Evolutionary conservation across 352 stramenopile species (phyloP), one percentile per base, ranked within the genome.

Genomic region (Halophytophthora polymorphica): DNA sequence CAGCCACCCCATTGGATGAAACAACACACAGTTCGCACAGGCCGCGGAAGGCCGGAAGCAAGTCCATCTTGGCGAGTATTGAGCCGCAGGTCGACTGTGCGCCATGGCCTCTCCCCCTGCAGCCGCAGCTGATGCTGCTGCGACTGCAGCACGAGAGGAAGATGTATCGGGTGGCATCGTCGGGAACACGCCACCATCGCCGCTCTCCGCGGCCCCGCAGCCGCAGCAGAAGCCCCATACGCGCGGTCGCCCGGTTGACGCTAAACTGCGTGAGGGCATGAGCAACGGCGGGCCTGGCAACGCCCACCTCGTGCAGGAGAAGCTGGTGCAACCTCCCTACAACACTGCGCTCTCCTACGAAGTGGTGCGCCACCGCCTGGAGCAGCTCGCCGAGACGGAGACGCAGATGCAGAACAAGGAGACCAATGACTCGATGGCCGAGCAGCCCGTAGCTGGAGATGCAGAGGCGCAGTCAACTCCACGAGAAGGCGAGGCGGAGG

Each of bases 281-380:
- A 38, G 53, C 23, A 29, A 54, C 40, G 41, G 47, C 37, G 40
- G 40, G 25, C 25, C 25, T 8, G 53, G 47, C 25, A 61, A 60
- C 21, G 64, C 51, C 17, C 42, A 45, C 18, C 46, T 60, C 21
- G 53, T 69, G 23, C 63, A 63, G 46, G 59, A 72, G n/a, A 34
- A 59, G 33, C 48, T 72, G 18, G 59, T 41, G 15, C 38, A 25
- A 17, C 18, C 33, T 21, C 42, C 35, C 10, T 51, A 67, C 42
- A 67, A 48, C 14, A 34, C 59, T 19, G 47, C 39, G n/a, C 34
- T 73, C 21, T 56, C 56, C 25, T 66, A 70, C 42, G 64, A 73
- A 37, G 52, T 62, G 25, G 40, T 76, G 7, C 45, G 54, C 6
- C 50, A 43, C 19, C 54, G 44, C 2, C 47, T 68, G 28, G 69